phyloP scores from a whole-genome alignment of 2,329 filamentous ascomycete genomes.

The Penicillium sp. region DNA sequence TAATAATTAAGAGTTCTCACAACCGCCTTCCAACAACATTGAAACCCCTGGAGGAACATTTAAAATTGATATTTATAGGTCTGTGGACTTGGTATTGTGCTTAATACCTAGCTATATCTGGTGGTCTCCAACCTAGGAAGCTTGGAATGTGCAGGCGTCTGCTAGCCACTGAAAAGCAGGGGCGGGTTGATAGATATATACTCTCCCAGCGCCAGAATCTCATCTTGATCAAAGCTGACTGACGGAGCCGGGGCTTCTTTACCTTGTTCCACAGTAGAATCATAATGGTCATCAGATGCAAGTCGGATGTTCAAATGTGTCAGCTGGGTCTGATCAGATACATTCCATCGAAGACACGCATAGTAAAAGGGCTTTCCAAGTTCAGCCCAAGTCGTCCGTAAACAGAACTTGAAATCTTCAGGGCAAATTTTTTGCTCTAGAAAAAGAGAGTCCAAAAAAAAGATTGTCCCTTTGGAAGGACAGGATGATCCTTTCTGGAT shows the following conservation, averaged over 20 bases:
- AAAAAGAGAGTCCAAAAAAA: conserved; percentile 34
- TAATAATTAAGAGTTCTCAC: neutral
- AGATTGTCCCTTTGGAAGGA: conserved; percentile 28
- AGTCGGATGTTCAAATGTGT: neutral
- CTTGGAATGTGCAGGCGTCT: neutral
- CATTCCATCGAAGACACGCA: conserved; percentile 29
- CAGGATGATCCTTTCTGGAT: conserved; percentile 1
- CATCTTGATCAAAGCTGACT: conserved; percentile 29
- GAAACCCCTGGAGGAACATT: neutral
- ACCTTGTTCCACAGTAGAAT: neutral
- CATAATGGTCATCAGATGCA: neutral
- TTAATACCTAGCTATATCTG: no score
- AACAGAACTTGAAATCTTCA: conserved; percentile 22
- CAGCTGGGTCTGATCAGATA: neutral
- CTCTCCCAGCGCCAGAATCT: conserved; percentile 21
- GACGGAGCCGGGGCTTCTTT: conserved; percentile 9
- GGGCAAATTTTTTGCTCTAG: conserved; percentile 13
- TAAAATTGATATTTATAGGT: neutral
- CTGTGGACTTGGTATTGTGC: no score
- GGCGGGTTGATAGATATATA: conserved; percentile 9
- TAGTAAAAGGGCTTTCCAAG: conserved; percentile 33
- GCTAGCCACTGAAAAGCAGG: neutral
- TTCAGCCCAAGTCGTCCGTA: conserved; percentile 29
- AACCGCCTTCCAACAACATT: neutral
- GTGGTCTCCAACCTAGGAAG: neutral